phyloP scores from a whole-genome alignment of 2,329 filamentous ascomycete genomes.

The Botrytis paeoniae region DNA sequence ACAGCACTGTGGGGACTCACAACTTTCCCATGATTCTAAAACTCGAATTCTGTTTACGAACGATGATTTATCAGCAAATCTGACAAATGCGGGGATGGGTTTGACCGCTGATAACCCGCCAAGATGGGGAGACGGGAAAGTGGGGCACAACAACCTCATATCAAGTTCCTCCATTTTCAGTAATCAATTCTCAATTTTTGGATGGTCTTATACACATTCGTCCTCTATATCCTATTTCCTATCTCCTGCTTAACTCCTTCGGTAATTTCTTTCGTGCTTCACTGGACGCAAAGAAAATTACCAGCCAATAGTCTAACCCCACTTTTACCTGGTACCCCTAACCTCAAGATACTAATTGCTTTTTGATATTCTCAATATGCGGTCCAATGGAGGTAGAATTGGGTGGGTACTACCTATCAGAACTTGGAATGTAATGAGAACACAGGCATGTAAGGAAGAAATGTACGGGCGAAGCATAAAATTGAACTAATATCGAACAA shows the following conservation, averaged over 20 bases:
- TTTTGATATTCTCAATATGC: background rate
- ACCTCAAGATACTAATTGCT: background rate
- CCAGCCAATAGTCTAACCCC: no score
- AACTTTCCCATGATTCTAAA: background rate
- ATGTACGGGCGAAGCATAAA: no score
- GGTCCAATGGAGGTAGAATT: background rate
- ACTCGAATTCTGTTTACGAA: background rate
- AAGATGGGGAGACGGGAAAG: background rate
- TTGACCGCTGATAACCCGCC: background rate
- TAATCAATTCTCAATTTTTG: background rate
- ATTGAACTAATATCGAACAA: no score
- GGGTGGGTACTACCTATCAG: background rate
- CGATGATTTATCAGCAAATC: background rate
- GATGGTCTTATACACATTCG: background rate
- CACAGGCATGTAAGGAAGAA: no score
- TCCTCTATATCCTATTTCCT: background rate
- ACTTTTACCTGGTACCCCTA: background rate
- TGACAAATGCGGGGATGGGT: background rate
- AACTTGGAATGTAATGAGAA: no score
- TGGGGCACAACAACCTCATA: background rate
- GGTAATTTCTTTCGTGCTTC: fast-evolving
- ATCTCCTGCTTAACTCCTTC: background rate
- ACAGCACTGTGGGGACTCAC: no score
- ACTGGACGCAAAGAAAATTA: no score
- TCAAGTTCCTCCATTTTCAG: background rate